phyloP scores from a whole-genome alignment of 2,329 filamentous ascomycete genomes.

The Tolypocladium cylindrosporum region DNA sequence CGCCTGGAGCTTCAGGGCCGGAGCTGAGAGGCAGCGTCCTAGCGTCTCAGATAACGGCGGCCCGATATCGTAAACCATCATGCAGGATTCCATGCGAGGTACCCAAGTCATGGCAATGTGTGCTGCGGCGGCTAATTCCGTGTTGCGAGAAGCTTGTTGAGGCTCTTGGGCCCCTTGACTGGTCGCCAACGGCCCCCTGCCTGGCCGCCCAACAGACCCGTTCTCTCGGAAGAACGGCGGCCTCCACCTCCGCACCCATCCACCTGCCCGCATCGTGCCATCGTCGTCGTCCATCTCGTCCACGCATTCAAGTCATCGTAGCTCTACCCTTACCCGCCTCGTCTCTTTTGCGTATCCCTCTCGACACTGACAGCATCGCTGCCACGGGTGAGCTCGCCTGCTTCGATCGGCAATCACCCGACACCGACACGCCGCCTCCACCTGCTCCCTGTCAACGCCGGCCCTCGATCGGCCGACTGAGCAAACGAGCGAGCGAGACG shows the following conservation, averaged over 20 bases:
- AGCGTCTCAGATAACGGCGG: too few relatives aligned
- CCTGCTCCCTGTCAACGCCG: background rate
- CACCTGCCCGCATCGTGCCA: background rate
- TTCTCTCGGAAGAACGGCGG: background rate
- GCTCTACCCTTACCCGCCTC: background rate
- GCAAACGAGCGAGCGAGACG: background rate
- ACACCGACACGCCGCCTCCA: background rate
- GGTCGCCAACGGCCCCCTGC: background rate
- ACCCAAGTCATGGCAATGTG: too few relatives aligned
- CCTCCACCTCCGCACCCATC: background rate
- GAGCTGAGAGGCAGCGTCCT: too few relatives aligned
- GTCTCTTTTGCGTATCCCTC: background rate
- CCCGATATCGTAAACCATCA: too few relatives aligned
- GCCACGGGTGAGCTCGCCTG: background rate
- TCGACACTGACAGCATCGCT: background rate
- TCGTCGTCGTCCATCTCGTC: background rate
- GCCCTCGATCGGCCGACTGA: background rate
- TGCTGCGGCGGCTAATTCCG: background rate
- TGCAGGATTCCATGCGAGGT: too few relatives aligned
- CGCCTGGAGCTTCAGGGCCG: too few relatives aligned
- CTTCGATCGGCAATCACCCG: background rate
- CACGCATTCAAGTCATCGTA: background rate
- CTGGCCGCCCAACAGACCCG: background rate
- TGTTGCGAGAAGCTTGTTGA: too few relatives aligned
- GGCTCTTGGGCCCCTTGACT: background rate